phyloP scores from a whole-genome alignment of 805 yeast genomes.

The Candida oleophila region DNA sequence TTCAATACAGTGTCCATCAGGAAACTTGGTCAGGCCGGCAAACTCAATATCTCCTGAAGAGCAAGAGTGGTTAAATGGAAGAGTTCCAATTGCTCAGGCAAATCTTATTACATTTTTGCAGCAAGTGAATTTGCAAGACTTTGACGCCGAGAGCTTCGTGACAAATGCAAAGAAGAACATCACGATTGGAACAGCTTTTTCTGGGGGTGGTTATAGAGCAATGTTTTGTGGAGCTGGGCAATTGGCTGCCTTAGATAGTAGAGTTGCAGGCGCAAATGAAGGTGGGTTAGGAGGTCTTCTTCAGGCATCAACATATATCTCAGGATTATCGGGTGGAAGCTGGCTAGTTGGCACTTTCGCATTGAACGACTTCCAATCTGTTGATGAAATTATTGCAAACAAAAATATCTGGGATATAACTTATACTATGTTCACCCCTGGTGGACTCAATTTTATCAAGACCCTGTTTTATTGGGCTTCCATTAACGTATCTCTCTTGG shows the following conservation, averaged over 20 bases:
- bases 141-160: constrained; percentile 43
- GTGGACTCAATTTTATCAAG: constrained; percentile 56
- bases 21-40: constrained; percentile 47
- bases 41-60: constrained; percentile 46
- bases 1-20: constrained; percentile 50
- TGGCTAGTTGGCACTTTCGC: constrained; percentile 39
- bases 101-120: constrained; percentile 46
- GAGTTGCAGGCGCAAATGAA: constrained; percentile 26
- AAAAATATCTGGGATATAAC: constrained; percentile 64
- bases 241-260: constrained; percentile 36
- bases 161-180: constrained; percentile 25
- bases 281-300: constrained; percentile 40
- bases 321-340: constrained; percentile 43
- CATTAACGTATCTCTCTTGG: constrained; percentile 20
- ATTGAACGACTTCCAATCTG: constrained; percentile 37
- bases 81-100: constrained; percentile 46
- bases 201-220: constrained; percentile 42
- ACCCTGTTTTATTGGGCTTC: constrained; percentile 50
- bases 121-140: constrained; percentile 46
- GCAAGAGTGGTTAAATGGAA: constrained; percentile 48
- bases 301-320: constrained; percentile 37
- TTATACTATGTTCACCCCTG: constrained; percentile 58
- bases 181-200: constrained; percentile 34
- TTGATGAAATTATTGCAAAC: constrained; percentile 26
- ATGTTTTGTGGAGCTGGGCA: constrained; percentile 44